Evolutionary conservation across 2,329 filamentous ascomycete species (phyloP).

Genomic region (Gremmenia infestans): DNA sequence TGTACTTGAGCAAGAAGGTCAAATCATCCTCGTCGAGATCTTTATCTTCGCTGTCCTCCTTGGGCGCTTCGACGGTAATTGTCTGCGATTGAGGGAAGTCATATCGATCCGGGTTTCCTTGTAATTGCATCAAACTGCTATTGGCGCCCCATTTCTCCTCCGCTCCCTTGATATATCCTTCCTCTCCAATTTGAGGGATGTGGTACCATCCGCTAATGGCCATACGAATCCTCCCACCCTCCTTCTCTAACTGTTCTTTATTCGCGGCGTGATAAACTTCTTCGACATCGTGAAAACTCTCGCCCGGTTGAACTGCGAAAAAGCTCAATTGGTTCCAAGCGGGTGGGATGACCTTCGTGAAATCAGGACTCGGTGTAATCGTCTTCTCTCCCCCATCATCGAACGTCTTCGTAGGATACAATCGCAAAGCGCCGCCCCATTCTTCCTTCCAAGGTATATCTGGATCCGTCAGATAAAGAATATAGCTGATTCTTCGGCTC

Average conservation of each 20-base stretch:
- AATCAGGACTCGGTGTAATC: slow-evolving; percentile 74
- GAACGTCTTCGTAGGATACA: slow-evolving; percentile 69
- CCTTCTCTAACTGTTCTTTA: slow-evolving; percentile 55
- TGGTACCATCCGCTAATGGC: slow-evolving; percentile 99
- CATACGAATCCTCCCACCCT: slow-evolving; percentile 82
- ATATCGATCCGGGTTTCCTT: slow-evolving; percentile 85
- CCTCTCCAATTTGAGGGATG: slow-evolving; percentile 90
- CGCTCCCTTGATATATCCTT: slow-evolving; percentile 81
- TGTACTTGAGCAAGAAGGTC: slow-evolving; percentile 84
- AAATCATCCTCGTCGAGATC: slow-evolving; percentile 74
- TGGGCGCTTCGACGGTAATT: slow-evolving; percentile 37
- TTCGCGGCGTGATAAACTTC: slow-evolving; percentile 78
- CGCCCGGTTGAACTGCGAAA: slow-evolving; percentile 96
- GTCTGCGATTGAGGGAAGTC: slow-evolving; percentile 69
- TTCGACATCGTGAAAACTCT: slow-evolving; percentile 98
- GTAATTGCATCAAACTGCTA: slow-evolving; percentile 87
- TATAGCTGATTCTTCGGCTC: slow-evolving; percentile 93
- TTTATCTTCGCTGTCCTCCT: slow-evolving; percentile 39
- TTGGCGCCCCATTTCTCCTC: slow-evolving; percentile 85
- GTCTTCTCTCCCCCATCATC: slow-evolving; percentile 68
- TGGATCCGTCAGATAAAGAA: slow-evolving; percentile 90
- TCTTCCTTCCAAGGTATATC: slow-evolving; percentile 83
- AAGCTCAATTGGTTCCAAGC: slow-evolving; percentile 98
- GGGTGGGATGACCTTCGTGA: slow-evolving; percentile 78
- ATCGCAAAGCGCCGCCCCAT: slow-evolving; percentile 87